Conservation (phyloP, 176 grass and related monocot genomes). For the Phoenix dactylifera region DNA sequence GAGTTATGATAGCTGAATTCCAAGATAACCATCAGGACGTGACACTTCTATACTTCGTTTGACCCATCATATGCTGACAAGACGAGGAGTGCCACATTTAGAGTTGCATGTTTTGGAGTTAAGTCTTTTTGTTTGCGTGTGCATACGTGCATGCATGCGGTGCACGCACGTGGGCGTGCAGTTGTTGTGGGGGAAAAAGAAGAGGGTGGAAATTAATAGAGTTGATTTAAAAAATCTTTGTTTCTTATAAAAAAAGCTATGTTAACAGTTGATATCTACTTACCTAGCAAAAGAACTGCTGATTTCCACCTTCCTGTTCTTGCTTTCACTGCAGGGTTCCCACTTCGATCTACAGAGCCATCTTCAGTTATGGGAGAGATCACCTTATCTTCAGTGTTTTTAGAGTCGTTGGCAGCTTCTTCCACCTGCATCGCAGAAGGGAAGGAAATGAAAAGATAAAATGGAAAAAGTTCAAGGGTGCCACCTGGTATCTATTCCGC, state of each 20-base stretch:
- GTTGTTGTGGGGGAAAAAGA: too few species aligned
- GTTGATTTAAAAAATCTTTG: background rate
- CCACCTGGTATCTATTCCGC: too few species aligned
- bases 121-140: too few species aligned
- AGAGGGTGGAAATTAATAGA: background rate
- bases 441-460: background rate
- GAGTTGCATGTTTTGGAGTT: too few species aligned
- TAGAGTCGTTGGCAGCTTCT: slow-evolving; percentile 5
- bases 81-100: too few species aligned
- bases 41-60: too few species aligned
- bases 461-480: background rate
- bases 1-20: too few species aligned
- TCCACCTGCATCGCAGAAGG: slow-evolving; percentile 9
- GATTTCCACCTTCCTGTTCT: slow-evolving; percentile 57
- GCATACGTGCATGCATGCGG: too few species aligned
- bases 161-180: too few species aligned
- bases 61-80: too few species aligned
- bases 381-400: background rate
- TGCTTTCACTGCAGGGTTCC: slow-evolving; percentile 47
- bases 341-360: slow-evolving; percentile 56
- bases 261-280: background rate
- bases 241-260: background rate
- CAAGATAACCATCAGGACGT: too few species aligned
- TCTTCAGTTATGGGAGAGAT: slow-evolving; percentile 45
- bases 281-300: slow-evolving; percentile 58